A percentile compares a stretch with the other conserved stretches of the same genome.
Conservation (phyloP, 2,329 filamentous ascomycete species). For the Clarireedia monteithiana region DNA sequence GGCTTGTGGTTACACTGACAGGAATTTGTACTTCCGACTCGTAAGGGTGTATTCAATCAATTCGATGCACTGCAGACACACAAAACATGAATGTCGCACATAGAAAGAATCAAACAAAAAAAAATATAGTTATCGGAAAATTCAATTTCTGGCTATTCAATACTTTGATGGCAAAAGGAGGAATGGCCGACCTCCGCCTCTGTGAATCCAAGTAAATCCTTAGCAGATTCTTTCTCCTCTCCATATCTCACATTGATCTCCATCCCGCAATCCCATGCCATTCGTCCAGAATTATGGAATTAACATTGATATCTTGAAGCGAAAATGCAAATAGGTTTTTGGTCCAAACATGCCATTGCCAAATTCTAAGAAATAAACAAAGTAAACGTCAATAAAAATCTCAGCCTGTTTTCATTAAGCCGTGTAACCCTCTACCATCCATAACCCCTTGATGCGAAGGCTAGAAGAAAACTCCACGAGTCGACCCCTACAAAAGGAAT, state of each 20-base stretch:
- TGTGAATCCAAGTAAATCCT: not conserved
- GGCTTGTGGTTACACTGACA: not conserved
- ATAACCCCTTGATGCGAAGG: constrained; percentile 16
- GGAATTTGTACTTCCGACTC: not conserved
- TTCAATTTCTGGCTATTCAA: not conserved
- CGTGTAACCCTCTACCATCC: constrained; percentile 18
- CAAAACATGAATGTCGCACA: not conserved
- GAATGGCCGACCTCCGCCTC: not conserved
- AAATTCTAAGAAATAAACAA: constrained; percentile 8
- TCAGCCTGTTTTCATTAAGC: constrained; percentile 23
- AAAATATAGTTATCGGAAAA: not conserved
- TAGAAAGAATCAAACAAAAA: not conserved
- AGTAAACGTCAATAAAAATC: constrained; percentile 6
- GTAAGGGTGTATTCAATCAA: not conserved
- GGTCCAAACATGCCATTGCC: constrained; percentile 3
- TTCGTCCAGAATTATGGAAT: constrained; percentile 1
- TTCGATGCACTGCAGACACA: not conserved
- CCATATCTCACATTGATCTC: not conserved
- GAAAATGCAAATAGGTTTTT: not conserved
- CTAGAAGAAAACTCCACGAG: constrained; percentile 13
- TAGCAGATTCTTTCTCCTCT: not conserved
- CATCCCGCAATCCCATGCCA: constrained; percentile 2
- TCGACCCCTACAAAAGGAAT: constrained; percentile 28
- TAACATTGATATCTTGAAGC: not conserved
- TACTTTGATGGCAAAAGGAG: not conserved